These are phyloP conservation scores for Pythium volutum DNA, from an alignment of 352 stramenopile genomes.

Conservation along the genomic window DNA sequence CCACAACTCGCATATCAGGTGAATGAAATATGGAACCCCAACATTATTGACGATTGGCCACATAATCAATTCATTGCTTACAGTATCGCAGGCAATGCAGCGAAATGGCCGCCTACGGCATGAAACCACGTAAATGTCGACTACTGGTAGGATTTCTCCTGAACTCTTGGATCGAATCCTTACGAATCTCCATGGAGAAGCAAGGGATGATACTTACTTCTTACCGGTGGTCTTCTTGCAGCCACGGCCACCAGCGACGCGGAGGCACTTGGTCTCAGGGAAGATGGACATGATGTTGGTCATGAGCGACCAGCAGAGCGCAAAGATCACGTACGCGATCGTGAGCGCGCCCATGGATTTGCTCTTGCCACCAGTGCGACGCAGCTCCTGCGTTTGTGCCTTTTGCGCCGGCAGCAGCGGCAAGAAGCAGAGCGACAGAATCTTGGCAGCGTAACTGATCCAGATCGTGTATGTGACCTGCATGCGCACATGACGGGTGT, in stretches of 20 bases:
- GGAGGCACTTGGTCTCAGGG: conserved; percentile 26
- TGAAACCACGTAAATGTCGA: no score
- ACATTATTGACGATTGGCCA: no score
- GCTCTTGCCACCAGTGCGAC: conserved; percentile 18
- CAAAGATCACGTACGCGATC: conserved; percentile 24
- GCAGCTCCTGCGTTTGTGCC: conserved; percentile 22
- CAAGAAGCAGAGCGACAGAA: conserved; percentile 20
- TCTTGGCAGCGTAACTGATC: conserved; percentile 21
- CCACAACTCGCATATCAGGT: no score
- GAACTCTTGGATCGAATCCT: no score
- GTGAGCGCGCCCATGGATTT: conserved; percentile 22
- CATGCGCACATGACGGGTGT: conserved; percentile 17
- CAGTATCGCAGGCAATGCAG: no score
- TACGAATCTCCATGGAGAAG: no score
- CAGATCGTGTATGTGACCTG: conserved; percentile 22
- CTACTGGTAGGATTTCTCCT: no score
- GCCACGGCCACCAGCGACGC: conserved; percentile 26
- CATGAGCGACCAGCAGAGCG: conserved; percentile 27
- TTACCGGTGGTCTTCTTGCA: conserved; percentile 12
- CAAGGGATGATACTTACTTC: no score
- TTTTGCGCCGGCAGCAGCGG: conserved; percentile 26
- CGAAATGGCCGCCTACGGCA: no score
- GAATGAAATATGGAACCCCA: no score
- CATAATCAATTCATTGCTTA: no score
- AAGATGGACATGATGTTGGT: conserved; percentile 26